A percentile compares a stretch with the other conserved stretches of the same genome.
Evolutionary conservation across 352 stramenopile genomes (phyloP).

Genomic region (Phytophthora citricola): DNA sequence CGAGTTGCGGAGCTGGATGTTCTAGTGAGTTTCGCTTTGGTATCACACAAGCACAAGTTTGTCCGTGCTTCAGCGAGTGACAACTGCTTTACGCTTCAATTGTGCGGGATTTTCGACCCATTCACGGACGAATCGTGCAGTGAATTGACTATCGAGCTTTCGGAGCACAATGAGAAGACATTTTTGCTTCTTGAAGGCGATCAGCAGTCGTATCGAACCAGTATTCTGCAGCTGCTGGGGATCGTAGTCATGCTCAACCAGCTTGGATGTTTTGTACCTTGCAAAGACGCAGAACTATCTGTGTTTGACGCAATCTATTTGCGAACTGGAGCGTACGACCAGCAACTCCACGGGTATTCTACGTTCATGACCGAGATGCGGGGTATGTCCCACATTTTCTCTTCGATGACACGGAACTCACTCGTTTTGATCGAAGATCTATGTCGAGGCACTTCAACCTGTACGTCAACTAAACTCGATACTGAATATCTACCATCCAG

Average conservation of each 20-base stretch:
- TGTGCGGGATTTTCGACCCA: slow-evolving; percentile 28
- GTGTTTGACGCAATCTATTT: slow-evolving; percentile 57
- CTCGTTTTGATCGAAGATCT: slow-evolving; percentile 65
- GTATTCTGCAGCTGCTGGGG: slow-evolving; percentile 34
- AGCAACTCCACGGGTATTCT: slow-evolving; percentile 53
- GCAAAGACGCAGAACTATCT: slow-evolving; percentile 37
- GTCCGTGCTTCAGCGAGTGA: slow-evolving; percentile 19
- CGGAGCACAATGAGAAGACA: slow-evolving; percentile 11
- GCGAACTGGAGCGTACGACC: slow-evolving; percentile 50
- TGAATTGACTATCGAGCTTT: slow-evolving; percentile 12
- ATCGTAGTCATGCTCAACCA: slow-evolving; percentile 56
- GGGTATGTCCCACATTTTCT: slow-evolving; percentile 50
- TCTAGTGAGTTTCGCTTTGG: slow-evolving; percentile 43
- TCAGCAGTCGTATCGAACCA: background rate
- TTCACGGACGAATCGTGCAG: slow-evolving; percentile 17
- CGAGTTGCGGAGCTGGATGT: slow-evolving; percentile 42
- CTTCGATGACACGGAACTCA: slow-evolving; percentile 33
- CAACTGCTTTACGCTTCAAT: background rate
- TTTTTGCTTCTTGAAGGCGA: slow-evolving; percentile 38
- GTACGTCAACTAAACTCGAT: slow-evolving; percentile 17
- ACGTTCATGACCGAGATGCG: slow-evolving; percentile 70
- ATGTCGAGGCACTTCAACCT: slow-evolving; percentile 50
- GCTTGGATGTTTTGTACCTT: slow-evolving; percentile 70
- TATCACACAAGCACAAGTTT: slow-evolving; percentile 43
- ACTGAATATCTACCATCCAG: no score